phyloP scores from a whole-genome alignment of 306 rosid genomes.

The Carpinus viminea region DNA sequence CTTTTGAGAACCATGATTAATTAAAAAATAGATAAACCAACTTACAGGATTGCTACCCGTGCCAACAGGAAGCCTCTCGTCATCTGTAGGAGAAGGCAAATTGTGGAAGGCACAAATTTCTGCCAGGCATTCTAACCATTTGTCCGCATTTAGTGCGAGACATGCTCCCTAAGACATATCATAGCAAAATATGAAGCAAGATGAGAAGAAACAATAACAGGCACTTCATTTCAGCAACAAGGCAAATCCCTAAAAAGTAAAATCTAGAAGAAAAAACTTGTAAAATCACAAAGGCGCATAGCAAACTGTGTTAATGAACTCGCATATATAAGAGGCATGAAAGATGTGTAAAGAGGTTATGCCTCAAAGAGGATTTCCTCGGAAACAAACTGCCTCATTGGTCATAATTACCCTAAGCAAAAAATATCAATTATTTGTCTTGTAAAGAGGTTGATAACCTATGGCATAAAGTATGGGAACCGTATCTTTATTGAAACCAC shows the following conservation, averaged over 20 bases:
- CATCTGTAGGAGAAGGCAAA: constrained; percentile 70
- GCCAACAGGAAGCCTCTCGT: constrained; percentile 97
- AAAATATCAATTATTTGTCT: neutral
- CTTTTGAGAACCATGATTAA: neutral
- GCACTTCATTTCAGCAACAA: constrained; percentile 25
- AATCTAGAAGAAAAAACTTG: neutral
- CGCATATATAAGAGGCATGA: neutral
- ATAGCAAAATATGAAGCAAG: constrained; percentile 11
- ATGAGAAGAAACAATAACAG: constrained; percentile 6
- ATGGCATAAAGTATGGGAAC: neutral
- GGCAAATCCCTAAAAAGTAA: neutral
- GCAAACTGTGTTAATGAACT: neutral
- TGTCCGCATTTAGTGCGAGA: constrained; percentile 72
- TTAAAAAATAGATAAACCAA: constrained; percentile 27
- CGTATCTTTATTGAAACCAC: neutral
- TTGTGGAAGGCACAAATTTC: constrained; percentile 74
- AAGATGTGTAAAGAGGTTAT: neutral
- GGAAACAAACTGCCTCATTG: neutral
- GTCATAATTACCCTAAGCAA: neutral
- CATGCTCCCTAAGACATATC: constrained; percentile 77
- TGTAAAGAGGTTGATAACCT: neutral
- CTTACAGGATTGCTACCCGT: constrained; percentile 99
- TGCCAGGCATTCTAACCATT: constrained; percentile 66
- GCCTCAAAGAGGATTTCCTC: neutral
- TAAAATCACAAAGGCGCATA: neutral